Percentiles rank a stretch among this genome's conserved stretches.
Evolutionary conservation across 768 basidiomycete genomes (phyloP).

Genomic region (Mycena chlorophos): DNA sequence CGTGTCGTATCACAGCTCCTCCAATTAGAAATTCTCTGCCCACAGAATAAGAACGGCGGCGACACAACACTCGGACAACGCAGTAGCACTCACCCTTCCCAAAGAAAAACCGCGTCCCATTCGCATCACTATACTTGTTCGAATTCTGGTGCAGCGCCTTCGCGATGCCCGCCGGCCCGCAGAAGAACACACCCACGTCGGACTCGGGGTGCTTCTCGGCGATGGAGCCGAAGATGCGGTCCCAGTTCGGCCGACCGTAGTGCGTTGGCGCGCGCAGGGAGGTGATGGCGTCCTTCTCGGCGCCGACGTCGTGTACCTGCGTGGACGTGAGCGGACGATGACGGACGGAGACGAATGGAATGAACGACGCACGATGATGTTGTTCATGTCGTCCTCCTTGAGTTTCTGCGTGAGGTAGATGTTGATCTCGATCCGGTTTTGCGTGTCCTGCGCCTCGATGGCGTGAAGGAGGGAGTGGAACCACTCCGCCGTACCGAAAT

Average conservation of each 20-base stretch:
- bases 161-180: constrained; percentile 75
- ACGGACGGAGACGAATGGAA: not conserved
- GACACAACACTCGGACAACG: not conserved
- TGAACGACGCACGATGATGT: constrained; percentile 71
- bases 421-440: constrained; percentile 88
- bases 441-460: constrained; percentile 88
- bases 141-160: constrained; percentile 71
- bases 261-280: constrained; percentile 88
- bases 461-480: constrained; percentile 94
- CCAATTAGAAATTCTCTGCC: not conserved
- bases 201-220: constrained; percentile 83
- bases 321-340: not conserved
- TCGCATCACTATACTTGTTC: constrained; percentile 82
- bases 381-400: constrained; percentile 92
- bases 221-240: constrained; percentile 70
- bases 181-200: constrained; percentile 93
- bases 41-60: not conserved
- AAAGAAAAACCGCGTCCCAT: constrained; percentile 84
- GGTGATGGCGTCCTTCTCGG: constrained; percentile 90
- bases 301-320: constrained; percentile 86
- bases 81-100: constrained; percentile 66
- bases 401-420: constrained; percentile 91
- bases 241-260: constrained; percentile 89
- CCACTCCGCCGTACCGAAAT: constrained; percentile 89
- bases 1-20: too few relatives aligned